Percentiles rank a stretch among this genome's conserved stretches.
phyloP scores from a whole-genome alignment of 1,284 basidiomycete species.

The Crepidotus sp. region DNA sequence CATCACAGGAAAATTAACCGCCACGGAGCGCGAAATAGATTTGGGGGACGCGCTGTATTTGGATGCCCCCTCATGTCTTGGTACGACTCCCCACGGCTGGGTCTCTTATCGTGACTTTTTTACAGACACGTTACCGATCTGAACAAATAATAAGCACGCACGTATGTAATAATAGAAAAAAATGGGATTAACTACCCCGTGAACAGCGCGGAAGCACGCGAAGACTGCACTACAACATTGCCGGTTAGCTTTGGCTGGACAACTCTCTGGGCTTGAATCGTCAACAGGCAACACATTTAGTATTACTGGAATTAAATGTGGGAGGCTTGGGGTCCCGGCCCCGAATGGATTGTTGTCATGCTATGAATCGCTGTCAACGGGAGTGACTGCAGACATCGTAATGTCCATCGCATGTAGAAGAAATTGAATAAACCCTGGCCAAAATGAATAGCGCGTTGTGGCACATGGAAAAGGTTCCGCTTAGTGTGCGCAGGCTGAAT shows the following conservation, averaged over 20 bases:
- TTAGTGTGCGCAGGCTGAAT: constrained; percentile 1
- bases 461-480: constrained; percentile 11
- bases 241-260: constrained; percentile 10
- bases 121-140: neutral
- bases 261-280: constrained; percentile 2
- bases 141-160: constrained; percentile 2
- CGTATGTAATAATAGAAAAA: constrained; percentile 12
- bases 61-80: neutral
- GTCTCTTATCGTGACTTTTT: neutral
- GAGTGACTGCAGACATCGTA: constrained; percentile 2
- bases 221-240: constrained; percentile 13
- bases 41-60: neutral
- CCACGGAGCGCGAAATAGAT: neutral
- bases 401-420: neutral
- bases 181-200: constrained; percentile 14
- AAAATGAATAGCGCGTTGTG: constrained; percentile 3
- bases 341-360: neutral
- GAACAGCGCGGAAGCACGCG: constrained; percentile 16
- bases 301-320: neutral
- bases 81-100: neutral
- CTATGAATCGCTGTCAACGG: neutral
- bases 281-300: neutral
- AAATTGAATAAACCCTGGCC: neutral
- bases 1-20: constrained; percentile 1
- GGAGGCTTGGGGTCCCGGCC: neutral